A percentile compares a stretch with the other conserved stretches of the same genome.
Evolutionary conservation across 768 basidiomycete genomes (phyloP).

Genomic region (Leccinum subtestaceum): DNA sequence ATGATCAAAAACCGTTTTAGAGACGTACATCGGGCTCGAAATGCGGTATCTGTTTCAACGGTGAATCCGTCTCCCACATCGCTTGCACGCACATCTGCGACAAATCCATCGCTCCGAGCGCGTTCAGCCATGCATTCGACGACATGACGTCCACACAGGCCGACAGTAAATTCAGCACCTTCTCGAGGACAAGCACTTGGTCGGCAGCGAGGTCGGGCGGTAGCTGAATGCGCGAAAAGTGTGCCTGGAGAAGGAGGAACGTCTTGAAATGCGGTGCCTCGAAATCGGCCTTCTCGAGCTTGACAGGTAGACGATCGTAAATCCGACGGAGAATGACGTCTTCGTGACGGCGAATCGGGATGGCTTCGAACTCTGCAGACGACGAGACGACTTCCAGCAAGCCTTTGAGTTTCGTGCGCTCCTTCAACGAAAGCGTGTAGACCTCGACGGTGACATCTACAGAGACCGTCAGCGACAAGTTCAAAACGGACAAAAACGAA

Average conservation of each 20-base stretch:
- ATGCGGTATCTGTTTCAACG: constrained; percentile 93
- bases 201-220: constrained; percentile 94
- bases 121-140: constrained; percentile 42
- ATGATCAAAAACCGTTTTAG: background rate
- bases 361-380: constrained; percentile 91
- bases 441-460: constrained; percentile 95
- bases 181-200: constrained; percentile 82
- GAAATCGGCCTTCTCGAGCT: constrained; percentile 79
- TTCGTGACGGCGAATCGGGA: constrained; percentile 95
- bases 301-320: constrained; percentile 96
- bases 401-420: constrained; percentile 95
- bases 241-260: constrained; percentile 93
- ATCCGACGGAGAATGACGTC: constrained; percentile 80
- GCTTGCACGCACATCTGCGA: constrained; percentile 99
- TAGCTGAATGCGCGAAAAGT: constrained; percentile 90
- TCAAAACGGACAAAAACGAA: background rate
- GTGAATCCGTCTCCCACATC: constrained; percentile 96
- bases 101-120: constrained; percentile 94
- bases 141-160: constrained; percentile 99
- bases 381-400: constrained; percentile 95
- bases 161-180: constrained; percentile 85
- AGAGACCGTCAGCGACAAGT: background rate
- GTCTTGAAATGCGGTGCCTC: constrained; percentile 98
- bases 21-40: constrained; percentile 78
- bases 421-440: constrained; percentile 91